Evolutionary conservation across 2,329 filamentous ascomycete species (phyloP), one percentile per base, ranked within the genome.

Genomic region (Sporothrix luriei): DNA sequence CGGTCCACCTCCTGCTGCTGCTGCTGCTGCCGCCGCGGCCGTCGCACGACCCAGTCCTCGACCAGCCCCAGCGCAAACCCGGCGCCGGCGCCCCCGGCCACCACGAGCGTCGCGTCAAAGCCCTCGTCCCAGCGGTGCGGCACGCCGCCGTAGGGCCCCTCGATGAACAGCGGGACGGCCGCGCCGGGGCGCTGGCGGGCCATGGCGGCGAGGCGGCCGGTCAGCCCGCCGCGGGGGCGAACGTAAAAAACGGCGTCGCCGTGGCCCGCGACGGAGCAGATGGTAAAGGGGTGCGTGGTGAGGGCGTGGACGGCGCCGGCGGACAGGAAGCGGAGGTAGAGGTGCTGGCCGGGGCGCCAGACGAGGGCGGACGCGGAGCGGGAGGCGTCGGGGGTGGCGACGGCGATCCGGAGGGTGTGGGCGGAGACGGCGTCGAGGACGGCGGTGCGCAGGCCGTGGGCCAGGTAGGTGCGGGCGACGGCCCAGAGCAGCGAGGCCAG

Each of bases 131-230:
- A 79, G 5, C 75, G 73, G 2, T 74, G 74, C 1, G 79, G 76
- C 21, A 86, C 75, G 0, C 86, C 86, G 0, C 87, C 85, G 69
- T 88, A 88, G 0, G 87, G 87, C 0, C 87, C 87, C 52, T 89
- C 87, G 0, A 89, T 71, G 0, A 87, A 75, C 0, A 88, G 83
- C 0, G 79, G 78, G 1, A 85, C 76, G 0, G 76, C 72, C 0
- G 73, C 68, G 0, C 76, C 78, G 0, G 85, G 79, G 13, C 76
- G 74, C 40, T 79, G 76, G 5, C 71, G 64, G 0, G 82, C 82
- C 6, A 80, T 68, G 0, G 75, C 78, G 4, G 80, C 80, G 1
- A 88, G 76, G 0, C 81, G 78, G 0, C 76, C 78, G 0, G 86
- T 88, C 10, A 88, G 72, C 0, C 86, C 86, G 0, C 79, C 75